Evolutionary conservation across 306 rosid species (phyloP).

Genomic region (barrel medic (Medicago truncatula)): DNA sequence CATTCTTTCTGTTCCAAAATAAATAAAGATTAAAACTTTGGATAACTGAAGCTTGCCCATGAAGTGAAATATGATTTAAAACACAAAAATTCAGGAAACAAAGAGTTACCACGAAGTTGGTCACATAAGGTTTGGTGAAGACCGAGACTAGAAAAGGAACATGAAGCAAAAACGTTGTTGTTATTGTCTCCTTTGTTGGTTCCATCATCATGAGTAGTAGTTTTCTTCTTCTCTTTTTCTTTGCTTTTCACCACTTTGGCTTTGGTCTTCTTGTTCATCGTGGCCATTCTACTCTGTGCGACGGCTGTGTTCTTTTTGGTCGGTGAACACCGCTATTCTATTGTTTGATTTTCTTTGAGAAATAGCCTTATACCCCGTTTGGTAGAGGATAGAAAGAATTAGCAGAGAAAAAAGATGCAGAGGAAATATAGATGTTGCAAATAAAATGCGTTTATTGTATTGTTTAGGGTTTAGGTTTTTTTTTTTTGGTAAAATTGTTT

Average conservation of each 20-base stretch:
- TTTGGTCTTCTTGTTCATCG: conserved; percentile 28
- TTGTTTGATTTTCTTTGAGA: too few species aligned
- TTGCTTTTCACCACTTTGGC: conserved; percentile 19
- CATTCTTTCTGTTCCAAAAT: conserved; percentile 62
- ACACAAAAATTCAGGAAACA: background rate
- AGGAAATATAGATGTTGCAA: too few species aligned
- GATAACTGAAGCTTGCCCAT: background rate
- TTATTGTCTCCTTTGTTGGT: conserved; percentile 22
- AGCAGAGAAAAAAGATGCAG: too few species aligned
- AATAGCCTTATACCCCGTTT: too few species aligned
- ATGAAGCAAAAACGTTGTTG: conserved; percentile 64
- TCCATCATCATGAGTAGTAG: background rate
- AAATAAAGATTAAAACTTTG: conserved; percentile 1
- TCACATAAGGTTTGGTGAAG: conserved; percentile 74
- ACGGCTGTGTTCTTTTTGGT: too few species aligned
- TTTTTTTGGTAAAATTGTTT: too few species aligned
- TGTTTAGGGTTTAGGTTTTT: too few species aligned
- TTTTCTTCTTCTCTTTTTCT: conserved; percentile 33
- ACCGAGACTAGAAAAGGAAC: conserved; percentile 85
- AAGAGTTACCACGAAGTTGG: conserved; percentile 69
- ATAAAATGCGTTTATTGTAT: too few species aligned
- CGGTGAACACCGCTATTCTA: too few species aligned
- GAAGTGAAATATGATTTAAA: background rate
- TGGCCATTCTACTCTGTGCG: conserved; percentile 33
- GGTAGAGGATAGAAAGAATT: too few species aligned